These are phyloP conservation scores for Ganoderma sp. DNA, from an alignment of 1,284 basidiomycete species.

Conservation along the genomic window DNA sequence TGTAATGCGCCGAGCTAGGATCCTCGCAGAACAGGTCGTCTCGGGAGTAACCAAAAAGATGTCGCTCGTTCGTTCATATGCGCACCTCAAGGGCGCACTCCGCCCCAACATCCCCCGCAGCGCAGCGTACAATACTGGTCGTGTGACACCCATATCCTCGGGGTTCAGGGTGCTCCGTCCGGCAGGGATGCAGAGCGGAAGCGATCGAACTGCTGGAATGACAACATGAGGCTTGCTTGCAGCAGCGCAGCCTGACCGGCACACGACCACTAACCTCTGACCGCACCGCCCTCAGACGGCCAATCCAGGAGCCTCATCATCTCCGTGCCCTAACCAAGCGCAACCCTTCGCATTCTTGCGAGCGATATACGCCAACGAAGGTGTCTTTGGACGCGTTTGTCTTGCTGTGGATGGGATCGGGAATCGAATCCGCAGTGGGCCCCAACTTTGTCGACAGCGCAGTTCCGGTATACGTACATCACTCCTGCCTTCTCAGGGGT, in stretches of 20 bases:
- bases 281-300: background rate
- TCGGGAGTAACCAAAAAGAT: too few species aligned
- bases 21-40: slow-evolving; percentile 7
- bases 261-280: slow-evolving; percentile 16
- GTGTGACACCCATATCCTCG: slow-evolving; percentile 26
- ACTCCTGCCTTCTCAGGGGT: background rate
- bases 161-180: slow-evolving; percentile 22
- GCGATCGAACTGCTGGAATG: slow-evolving; percentile 22
- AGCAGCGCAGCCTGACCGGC: slow-evolving; percentile 24
- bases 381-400: background rate
- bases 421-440: background rate
- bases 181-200: slow-evolving; percentile 10
- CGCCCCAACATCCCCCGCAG: slow-evolving; percentile 1
- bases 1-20: background rate
- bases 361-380: background rate
- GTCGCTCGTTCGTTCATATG: background rate
- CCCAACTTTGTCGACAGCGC: background rate
- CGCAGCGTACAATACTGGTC: slow-evolving; percentile 21
- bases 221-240: slow-evolving; percentile 21
- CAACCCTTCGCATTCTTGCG: background rate
- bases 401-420: background rate
- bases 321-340: background rate
- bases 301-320: background rate
- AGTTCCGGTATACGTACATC: background rate
- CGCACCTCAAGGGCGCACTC: slow-evolving; percentile 14